Conservation (phyloP, 352 stramenopile species). For the Globisporangium nodosum region DNA sequence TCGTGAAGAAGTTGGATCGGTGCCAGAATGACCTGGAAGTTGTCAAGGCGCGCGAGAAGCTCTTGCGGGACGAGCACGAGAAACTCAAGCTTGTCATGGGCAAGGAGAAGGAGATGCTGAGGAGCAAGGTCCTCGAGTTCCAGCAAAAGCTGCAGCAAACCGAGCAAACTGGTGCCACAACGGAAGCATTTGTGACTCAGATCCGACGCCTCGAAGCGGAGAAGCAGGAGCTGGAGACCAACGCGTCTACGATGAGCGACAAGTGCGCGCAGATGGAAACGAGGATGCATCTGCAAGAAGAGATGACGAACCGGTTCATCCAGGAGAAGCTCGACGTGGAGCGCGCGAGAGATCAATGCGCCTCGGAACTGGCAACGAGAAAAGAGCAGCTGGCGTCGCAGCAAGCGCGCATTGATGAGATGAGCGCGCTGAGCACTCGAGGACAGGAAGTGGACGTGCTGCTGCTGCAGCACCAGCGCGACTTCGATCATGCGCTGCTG, state of each 20-base stretch:
- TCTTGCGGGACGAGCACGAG: slow-evolving; percentile 42
- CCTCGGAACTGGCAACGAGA: neutral
- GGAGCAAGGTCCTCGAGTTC: slow-evolving; percentile 50
- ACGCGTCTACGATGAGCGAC: slow-evolving; percentile 10
- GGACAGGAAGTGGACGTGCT: slow-evolving; percentile 6
- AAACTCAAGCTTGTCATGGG: slow-evolving; percentile 30
- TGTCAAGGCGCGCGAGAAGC: slow-evolving; percentile 43
- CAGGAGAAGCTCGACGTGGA: slow-evolving; percentile 17
- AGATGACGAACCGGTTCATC: slow-evolving; percentile 36
- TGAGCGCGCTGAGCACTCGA: slow-evolving; percentile 1
- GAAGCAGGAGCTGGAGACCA: slow-evolving; percentile 16
- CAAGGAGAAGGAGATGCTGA: slow-evolving; percentile 49
- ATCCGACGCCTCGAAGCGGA: slow-evolving; percentile 27
- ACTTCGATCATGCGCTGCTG: slow-evolving; percentile 1
- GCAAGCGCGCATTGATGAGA: slow-evolving; percentile 5
- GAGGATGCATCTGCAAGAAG: slow-evolving; percentile 33
- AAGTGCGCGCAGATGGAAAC: slow-evolving; percentile 12
- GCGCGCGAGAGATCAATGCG: neutral
- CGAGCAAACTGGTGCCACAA: slow-evolving; percentile 18
- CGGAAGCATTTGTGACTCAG: slow-evolving; percentile 25
- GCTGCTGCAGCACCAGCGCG: neutral
- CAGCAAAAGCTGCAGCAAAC: slow-evolving; percentile 43
- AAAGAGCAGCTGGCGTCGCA: neutral
- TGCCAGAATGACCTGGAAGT: slow-evolving; percentile 46
- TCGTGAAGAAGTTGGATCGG: slow-evolving; percentile 42